Base-by-base conservation (phyloP, 2,329 filamentous ascomycete genomes). In the Scortechinia acanthostroma region DNA sequence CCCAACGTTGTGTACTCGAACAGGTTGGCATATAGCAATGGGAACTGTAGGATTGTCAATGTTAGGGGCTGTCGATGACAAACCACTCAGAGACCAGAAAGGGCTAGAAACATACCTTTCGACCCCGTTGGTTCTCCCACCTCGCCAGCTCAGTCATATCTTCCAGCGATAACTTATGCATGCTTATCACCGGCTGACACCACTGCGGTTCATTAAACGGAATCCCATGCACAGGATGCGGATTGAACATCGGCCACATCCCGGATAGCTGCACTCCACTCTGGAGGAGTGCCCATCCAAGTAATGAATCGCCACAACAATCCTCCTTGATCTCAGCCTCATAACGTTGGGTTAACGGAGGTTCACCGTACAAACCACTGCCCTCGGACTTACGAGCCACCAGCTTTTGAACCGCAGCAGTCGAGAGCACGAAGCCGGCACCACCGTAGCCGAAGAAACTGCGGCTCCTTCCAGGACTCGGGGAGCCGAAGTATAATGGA, bases 231-330 rank as follows among this genome's bases (percentile, higher is more conserved):
- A 74, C 53, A 28, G 74, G 61, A 49, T 77, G 72, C n/a, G 62
- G 58, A 49, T 65, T 67, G 58, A 74, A 74, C 55, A 72, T 58
- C 2, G 71, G 71, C 61, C 66, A 75, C 45, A 71, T 61, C 4
- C 71, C 71, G 16, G 64, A 67, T 47, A 76, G 45, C 3, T 58
- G 52, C 6, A 76, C 61, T 1, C 67, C 67, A 17, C 62, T 65
- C 33, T 70, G 62, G 49, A 61, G 63, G 40, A 76, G 50, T 3
- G 64, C 65, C 57, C 63, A 71, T 2, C 72, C 73, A 3, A 76
- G 55, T 4, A 76, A 64, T 33, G 69, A 71, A 45, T 77, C 73
- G 4, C 73, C 73, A 43, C 72, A 75, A 54, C 70, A 76, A 47
- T 80, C 74, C 13, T 62, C 51, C 22, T 59, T 58, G 19, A 72